phyloP scores from a whole-genome alignment of 225 moss, liverwort and hornwort genomes.

The Sphagnum tenellum region DNA sequence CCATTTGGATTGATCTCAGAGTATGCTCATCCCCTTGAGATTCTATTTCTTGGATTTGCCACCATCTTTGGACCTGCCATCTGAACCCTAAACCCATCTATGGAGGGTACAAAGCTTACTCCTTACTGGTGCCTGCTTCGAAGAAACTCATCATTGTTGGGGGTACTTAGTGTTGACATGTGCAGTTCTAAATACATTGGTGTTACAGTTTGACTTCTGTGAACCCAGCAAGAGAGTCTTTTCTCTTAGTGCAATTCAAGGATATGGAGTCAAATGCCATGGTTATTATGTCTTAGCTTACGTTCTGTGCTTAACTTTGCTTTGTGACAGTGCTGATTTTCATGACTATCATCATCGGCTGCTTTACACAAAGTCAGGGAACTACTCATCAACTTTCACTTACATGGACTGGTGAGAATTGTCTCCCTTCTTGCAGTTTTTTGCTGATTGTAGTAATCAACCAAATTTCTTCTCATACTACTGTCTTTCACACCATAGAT shows the following conservation, averaged over 20 bases:
- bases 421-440: background rate
- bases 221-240: too few species aligned
- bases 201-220: background rate
- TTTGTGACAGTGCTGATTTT: constrained; percentile 72
- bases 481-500: background rate
- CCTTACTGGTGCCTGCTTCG: constrained; percentile 5
- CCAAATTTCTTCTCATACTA: background rate
- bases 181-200: background rate
- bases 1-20: constrained; percentile 95
- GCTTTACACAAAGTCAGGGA: constrained; percentile 95
- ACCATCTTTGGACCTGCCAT: constrained; percentile 98
- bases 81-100: constrained; percentile 87
- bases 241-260: too few species aligned
- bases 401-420: constrained; percentile 88
- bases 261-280: background rate
- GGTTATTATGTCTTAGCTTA: background rate
- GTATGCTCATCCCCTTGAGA: constrained; percentile 97
- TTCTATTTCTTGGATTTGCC: constrained; percentile 91
- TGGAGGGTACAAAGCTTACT: constrained; percentile 52
- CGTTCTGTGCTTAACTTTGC: background rate
- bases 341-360: constrained; percentile 99
- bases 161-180: background rate
- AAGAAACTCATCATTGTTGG: background rate
- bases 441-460: background rate
- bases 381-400: constrained; percentile 95